Conservation (phyloP, 163 green algal genomes). For the Chlamydomonas reinhardtii region DNA sequence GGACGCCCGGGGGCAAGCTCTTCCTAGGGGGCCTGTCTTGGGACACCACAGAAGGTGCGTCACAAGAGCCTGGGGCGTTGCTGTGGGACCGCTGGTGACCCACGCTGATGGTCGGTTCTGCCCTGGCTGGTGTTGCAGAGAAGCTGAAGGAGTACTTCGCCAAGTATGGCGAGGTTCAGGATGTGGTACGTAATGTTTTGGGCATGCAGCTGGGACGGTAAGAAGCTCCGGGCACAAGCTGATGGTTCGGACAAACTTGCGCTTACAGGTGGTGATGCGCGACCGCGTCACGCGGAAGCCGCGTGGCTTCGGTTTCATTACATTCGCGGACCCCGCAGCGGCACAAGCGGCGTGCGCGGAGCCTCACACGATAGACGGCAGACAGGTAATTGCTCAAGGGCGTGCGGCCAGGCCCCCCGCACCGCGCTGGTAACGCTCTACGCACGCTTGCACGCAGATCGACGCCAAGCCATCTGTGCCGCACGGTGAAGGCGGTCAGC, state of each 20-base stretch:
- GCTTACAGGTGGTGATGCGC: constrained; percentile 85
- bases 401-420: neutral
- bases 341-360: constrained; percentile 77
- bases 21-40: constrained; percentile 87
- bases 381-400: constrained; percentile 60
- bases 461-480: constrained; percentile 94
- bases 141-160: constrained; percentile 84
- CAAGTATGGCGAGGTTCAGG: constrained; percentile 83
- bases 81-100: neutral
- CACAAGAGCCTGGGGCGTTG: neutral
- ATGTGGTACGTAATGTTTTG: constrained; percentile 77
- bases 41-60: constrained; percentile 83
- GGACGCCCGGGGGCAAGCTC: constrained; percentile 55
- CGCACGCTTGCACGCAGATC: constrained; percentile 73
- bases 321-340: constrained; percentile 73
- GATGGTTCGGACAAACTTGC: neutral
- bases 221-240: neutral
- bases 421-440: constrained; percentile 10
- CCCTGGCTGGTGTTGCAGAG: constrained; percentile 70
- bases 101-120: neutral
- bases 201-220: neutral
- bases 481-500: constrained; percentile 67
- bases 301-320: constrained; percentile 94
- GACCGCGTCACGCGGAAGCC: constrained; percentile 83
- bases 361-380: constrained; percentile 81